These are phyloP conservation scores for Paxillus ammoniavirescens DNA, from an alignment of 768 basidiomycete species.

Conservation along the genomic window DNA sequence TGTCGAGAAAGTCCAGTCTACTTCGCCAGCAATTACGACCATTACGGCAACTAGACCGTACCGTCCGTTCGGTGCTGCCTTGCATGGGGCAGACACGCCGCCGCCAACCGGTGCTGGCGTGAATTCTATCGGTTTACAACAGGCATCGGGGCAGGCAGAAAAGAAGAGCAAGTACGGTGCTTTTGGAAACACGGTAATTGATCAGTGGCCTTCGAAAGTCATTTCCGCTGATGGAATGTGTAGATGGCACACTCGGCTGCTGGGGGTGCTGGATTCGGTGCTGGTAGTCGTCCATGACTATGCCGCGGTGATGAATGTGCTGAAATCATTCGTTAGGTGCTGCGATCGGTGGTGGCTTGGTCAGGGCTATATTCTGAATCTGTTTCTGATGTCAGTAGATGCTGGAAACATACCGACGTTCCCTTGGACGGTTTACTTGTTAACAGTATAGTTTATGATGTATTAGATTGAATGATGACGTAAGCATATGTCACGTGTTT, in stretches of 20 bases:
- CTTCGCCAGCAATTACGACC: not conserved
- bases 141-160: conserved; percentile 26
- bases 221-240: conserved; percentile 19
- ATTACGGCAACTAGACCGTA: conserved; percentile 20
- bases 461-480: conserved; percentile 10
- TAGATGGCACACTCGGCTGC: conserved; percentile 59
- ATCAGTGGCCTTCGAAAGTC: not conserved
- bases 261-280: conserved; percentile 77
- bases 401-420: not conserved
- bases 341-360: conserved; percentile 50
- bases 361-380: conserved; percentile 46
- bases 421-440: not conserved
- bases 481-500: conserved; percentile 27
- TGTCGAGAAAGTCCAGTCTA: conserved; percentile 53
- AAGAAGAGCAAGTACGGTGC: conserved; percentile 62
- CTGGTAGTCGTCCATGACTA: conserved; percentile 43
- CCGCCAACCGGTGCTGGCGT: conserved; percentile 27
- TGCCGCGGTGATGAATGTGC: not conserved
- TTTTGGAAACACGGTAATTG: conserved; percentile 56
- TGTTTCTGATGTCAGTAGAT: not conserved
- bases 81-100: conserved; percentile 33
- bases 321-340: conserved; percentile 34
- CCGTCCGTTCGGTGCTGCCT: conserved; percentile 37
- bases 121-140: conserved; percentile 31
- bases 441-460: not conserved